Base-by-base conservation (phyloP, 768 basidiomycete genomes). In the Galerina sulciceps region DNA sequence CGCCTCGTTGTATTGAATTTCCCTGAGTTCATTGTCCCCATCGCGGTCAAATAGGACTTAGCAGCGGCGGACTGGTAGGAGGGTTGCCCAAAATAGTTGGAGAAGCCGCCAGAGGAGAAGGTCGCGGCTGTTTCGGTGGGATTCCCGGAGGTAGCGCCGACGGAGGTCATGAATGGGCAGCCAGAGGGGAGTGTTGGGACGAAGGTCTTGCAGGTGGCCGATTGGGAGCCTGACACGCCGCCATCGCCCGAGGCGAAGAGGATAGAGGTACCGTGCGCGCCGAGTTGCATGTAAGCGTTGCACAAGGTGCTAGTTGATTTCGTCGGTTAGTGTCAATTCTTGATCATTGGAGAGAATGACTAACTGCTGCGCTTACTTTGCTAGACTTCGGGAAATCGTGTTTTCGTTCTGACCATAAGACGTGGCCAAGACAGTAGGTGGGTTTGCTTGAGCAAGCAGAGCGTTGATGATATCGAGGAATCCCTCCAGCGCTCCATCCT, bases 231-330 rank as follows among this genome's bases (percentile, higher is more conserved):
- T 15, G 68, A 66, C 17, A 85, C 85, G 36, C 87, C 87, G 10
- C 69, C 64, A 50, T 90, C 87, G 10, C 89, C 88, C 22, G 83
- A 83, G 15, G 79, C 75, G 69, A 85, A 86, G 17, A 85, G 60
- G 6, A 90, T 50, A 1, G 85, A 83, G 20, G 83, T 76, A 11
- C 88, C 89, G 44, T 86, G 81, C 10, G 81, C 76, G n/a, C 86
- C 86, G n/a, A 89, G 81, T 63, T 79, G 61, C 0, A 80, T 84
- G 55, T 75, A 76, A 53, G 80, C 79, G 8, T 72, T 69, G 58
- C 81, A 82, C 76, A 67, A 15, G 26, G 26, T 5, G 26, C 26
- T 31, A 8, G 26, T 31, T 31, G 4, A 31, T 31, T 31, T 31
- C 5, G 47, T 65, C 26, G n/a, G 50, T 26, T 23, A 36, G 4